Conservation (phyloP, 2,329 filamentous ascomycete genomes). For the Fusarium pseudograminearum region DNA sequence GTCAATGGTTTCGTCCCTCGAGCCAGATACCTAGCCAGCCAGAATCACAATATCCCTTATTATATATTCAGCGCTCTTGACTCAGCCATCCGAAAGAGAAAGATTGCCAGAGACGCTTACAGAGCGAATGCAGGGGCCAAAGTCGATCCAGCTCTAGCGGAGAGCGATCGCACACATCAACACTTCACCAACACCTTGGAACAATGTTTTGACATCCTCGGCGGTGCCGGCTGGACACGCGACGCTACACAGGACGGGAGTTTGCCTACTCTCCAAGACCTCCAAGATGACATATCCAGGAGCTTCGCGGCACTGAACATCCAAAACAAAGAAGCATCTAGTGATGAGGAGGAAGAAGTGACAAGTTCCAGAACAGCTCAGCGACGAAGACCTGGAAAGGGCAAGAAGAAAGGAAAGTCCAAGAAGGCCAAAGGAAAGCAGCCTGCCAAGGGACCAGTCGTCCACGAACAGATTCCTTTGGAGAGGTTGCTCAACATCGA, state of each 20-base stretch:
- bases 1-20: background rate
- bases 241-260: background rate
- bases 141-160: slow-evolving; percentile 49
- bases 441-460: background rate
- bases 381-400: slow-evolving; percentile 1
- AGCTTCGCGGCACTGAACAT: background rate
- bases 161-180: slow-evolving; percentile 56
- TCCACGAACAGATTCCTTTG: slow-evolving; percentile 50
- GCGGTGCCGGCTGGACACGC: slow-evolving; percentile 47
- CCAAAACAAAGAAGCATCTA: background rate
- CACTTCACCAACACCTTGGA: slow-evolving; percentile 58
- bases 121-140: slow-evolving; percentile 47
- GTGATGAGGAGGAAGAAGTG: slow-evolving; percentile 14
- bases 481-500: slow-evolving; percentile 60
- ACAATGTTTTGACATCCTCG: slow-evolving; percentile 53
- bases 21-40: background rate
- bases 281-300: background rate
- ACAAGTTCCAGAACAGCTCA: background rate
- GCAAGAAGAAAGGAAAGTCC: slow-evolving; percentile 16
- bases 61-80: slow-evolving; percentile 54
- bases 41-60: background rate
- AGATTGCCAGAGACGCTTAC: slow-evolving; percentile 48
- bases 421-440: slow-evolving; percentile 29
- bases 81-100: slow-evolving; percentile 54
- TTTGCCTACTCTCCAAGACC: slow-evolving; percentile 11